Evolutionary conservation across 2,329 filamentous ascomycete species (phyloP).

Genomic region (Pseudodiploospora longispora): DNA sequence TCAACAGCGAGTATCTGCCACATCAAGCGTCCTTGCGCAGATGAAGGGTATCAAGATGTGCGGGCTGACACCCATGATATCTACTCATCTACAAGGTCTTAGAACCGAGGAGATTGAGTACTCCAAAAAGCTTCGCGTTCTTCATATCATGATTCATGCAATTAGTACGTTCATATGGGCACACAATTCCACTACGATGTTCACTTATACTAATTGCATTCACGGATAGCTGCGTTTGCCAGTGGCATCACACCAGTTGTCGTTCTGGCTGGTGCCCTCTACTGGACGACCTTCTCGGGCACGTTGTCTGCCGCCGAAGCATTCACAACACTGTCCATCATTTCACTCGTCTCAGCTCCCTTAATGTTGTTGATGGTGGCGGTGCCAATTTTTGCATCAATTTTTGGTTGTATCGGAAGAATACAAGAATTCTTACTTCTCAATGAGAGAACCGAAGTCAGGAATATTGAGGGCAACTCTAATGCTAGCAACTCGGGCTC

Average conservation of each 20-base stretch:
- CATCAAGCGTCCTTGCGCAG: constrained; percentile 19
- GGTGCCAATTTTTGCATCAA: constrained; percentile 3
- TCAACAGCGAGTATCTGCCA: constrained; percentile 22
- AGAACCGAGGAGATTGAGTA: constrained; percentile 11
- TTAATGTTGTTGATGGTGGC: constrained; percentile 3
- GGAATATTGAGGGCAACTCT: too few relatives aligned
- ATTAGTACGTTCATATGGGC: constrained; percentile 1
- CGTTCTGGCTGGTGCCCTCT: constrained; percentile 8
- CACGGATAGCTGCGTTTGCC: neutral
- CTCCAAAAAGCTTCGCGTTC: constrained; percentile 6
- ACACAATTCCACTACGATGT: neutral
- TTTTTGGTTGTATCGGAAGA: constrained; percentile 8
- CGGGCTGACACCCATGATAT: constrained; percentile 16
- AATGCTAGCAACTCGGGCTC: too few relatives aligned
- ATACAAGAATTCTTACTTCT: constrained; percentile 11
- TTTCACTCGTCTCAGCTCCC: constrained; percentile 7
- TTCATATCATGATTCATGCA: constrained; percentile 4
- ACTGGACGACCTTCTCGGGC: constrained; percentile 7
- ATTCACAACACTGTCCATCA: constrained; percentile 10
- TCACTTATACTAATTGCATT: neutral
- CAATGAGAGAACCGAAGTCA: neutral
- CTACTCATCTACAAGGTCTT: constrained; percentile 7
- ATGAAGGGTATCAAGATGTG: constrained; percentile 30
- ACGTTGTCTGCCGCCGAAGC: constrained; percentile 5
- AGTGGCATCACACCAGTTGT: constrained; percentile 8